Evolutionary conservation across 208 protist genomes (phyloP).

Genomic region (Trypanosoma brucei): DNA sequence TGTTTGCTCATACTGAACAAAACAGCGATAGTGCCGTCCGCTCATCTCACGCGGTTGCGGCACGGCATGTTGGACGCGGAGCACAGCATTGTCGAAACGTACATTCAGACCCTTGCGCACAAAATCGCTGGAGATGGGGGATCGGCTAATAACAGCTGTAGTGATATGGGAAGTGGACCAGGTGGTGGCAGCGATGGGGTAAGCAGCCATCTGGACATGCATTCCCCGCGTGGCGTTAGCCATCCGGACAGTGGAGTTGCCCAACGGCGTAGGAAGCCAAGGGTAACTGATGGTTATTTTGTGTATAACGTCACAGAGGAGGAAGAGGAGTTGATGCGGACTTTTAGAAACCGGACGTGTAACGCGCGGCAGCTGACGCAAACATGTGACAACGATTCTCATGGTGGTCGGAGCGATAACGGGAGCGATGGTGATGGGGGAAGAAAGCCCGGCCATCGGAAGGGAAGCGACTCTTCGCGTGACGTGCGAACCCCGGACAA

Average conservation of each 20-base stretch:
- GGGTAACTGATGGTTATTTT: constrained; percentile 71
- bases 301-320: constrained; percentile 83
- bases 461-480: not conserved
- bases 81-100: constrained; percentile 68
- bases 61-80: constrained; percentile 77
- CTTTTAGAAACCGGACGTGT: constrained; percentile 27
- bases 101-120: constrained; percentile 77
- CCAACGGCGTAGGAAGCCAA: constrained; percentile 7
- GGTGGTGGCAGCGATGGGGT: constrained; percentile 14
- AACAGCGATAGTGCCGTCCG: constrained; percentile 66
- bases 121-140: constrained; percentile 50
- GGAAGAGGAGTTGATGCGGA: constrained; percentile 51
- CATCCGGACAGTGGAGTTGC: not conserved
- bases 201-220: constrained; percentile 6
- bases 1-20: constrained; percentile 77
- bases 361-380: not conserved
- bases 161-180: constrained; percentile 6
- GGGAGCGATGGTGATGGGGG: constrained; percentile 16
- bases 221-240: not conserved
- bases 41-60: constrained; percentile 74
- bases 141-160: too few species aligned
- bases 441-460: constrained; percentile 12
- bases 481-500: not conserved
- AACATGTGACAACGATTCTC: not conserved
- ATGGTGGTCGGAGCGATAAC: not conserved